Evolutionary conservation across 1,139 yeast genomes (phyloP).

Genomic region (Nakaseomyces bracarensis): DNA sequence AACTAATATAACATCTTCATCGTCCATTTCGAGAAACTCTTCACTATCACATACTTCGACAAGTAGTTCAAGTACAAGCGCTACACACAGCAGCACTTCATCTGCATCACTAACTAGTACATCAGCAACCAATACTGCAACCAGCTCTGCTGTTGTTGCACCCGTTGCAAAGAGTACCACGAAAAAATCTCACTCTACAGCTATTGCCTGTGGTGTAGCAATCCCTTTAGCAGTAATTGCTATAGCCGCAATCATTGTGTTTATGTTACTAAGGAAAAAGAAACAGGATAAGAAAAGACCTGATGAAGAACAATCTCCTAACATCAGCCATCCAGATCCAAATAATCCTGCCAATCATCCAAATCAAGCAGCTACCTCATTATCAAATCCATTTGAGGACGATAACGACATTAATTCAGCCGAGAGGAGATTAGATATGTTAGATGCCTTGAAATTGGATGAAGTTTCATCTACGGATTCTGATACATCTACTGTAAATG

Average conservation of each 20-base stretch:
- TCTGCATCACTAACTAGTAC: slow-evolving; percentile 23
- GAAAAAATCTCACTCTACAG: slow-evolving; percentile 38
- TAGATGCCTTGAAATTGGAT: slow-evolving; percentile 48
- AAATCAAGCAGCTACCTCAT: slow-evolving; percentile 24
- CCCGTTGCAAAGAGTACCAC: slow-evolving; percentile 7
- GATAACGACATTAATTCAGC: slow-evolving; percentile 27
- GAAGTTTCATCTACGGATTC: slow-evolving; percentile 32
- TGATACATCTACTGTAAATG: slow-evolving; percentile 33
- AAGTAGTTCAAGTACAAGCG: slow-evolving; percentile 27
- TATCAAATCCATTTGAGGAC: slow-evolving; percentile 31
- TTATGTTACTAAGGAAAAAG: slow-evolving; percentile 53
- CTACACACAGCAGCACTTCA: slow-evolving; percentile 30
- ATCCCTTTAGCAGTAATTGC: slow-evolving; percentile 51
- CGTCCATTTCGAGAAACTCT: slow-evolving; percentile 16
- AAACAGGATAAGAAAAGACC: slow-evolving; percentile 35
- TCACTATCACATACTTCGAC: slow-evolving; percentile 11
- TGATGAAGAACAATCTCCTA: slow-evolving; percentile 31
- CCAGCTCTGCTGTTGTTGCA: slow-evolving; percentile 21
- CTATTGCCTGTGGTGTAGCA: slow-evolving; percentile 85
- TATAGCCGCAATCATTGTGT: slow-evolving; percentile 40
- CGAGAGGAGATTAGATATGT: slow-evolving; percentile 41
- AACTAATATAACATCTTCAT: slow-evolving; percentile 22
- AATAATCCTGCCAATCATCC: slow-evolving; percentile 39
- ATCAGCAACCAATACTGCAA: slow-evolving; percentile 15
- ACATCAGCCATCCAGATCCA: slow-evolving; percentile 27